A percentile compares a stretch with the other conserved stretches of the same genome.
These are phyloP conservation scores for Leptographium wingfieldii DNA, from an alignment of 2,329 filamentous ascomycete species.

Conservation along the genomic window DNA sequence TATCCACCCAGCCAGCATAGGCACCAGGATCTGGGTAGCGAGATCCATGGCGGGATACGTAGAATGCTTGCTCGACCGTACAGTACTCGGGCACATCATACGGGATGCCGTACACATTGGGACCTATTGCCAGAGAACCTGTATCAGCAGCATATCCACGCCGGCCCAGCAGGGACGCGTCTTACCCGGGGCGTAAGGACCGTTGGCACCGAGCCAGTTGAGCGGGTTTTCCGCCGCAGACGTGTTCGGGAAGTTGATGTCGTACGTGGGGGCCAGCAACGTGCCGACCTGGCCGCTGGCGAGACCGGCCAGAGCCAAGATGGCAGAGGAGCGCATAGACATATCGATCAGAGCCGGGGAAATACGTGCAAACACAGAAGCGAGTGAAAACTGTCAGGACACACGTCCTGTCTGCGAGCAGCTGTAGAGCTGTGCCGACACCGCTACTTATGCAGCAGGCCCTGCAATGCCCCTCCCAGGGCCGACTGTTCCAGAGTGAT, in stretches of 20 bases:
- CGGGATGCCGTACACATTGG: conserved; percentile 43
- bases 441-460: neutral
- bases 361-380: neutral
- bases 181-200: conserved; percentile 29
- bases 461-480: neutral
- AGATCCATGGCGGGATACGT: conserved; percentile 48
- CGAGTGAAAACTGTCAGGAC: neutral
- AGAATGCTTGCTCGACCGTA: conserved; percentile 46
- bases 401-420: neutral
- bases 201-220: conserved; percentile 37
- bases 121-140: conserved; percentile 23
- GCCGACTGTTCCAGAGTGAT: no score
- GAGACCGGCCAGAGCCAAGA: conserved; percentile 11
- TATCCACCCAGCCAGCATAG: conserved; percentile 41
- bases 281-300: conserved; percentile 14
- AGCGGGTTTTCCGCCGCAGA: conserved; percentile 22
- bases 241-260: conserved; percentile 16
- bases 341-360: neutral
- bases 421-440: neutral
- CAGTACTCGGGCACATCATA: conserved; percentile 42
- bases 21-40: conserved; percentile 50
- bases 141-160: neutral
- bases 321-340: neutral
- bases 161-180: neutral
- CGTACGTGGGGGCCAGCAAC: neutral